phyloP scores from a whole-genome alignment of 2,329 filamentous ascomycete species.

The Alternaria triticimaculans region DNA sequence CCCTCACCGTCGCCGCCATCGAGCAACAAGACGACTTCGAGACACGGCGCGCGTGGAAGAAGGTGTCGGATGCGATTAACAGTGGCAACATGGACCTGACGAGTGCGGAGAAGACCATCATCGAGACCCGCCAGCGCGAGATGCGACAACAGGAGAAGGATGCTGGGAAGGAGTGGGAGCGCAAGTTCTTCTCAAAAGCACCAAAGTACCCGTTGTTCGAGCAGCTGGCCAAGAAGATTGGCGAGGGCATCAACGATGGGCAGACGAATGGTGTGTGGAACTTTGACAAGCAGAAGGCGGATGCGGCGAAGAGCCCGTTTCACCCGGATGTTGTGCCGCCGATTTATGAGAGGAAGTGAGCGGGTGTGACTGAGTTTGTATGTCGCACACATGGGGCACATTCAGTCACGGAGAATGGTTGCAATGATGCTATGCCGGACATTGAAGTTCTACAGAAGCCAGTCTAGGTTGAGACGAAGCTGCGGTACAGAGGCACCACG shows the following conservation, averaged over 20 bases:
- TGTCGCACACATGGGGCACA: background rate
- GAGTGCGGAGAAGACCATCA: constrained; percentile 79
- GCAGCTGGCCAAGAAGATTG: constrained; percentile 53
- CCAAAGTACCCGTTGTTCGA: constrained; percentile 53
- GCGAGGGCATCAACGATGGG: constrained; percentile 63
- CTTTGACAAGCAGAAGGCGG: constrained; percentile 64
- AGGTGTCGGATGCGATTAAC: constrained; percentile 81
- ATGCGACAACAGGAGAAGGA: constrained; percentile 75
- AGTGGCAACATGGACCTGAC: constrained; percentile 85
- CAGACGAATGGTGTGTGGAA: constrained; percentile 76
- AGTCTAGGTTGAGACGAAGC: background rate
- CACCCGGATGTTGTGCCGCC: constrained; percentile 37
- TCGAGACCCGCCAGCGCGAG: constrained; percentile 86
- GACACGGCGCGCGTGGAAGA: constrained; percentile 84
- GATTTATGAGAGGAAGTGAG: constrained; percentile 31
- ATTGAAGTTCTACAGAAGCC: too few species aligned
- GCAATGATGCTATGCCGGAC: too few species aligned
- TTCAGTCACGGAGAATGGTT: too few species aligned
- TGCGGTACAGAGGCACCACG: rapidly evolving
- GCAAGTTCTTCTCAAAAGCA: constrained; percentile 74
- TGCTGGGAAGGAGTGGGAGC: constrained; percentile 79
- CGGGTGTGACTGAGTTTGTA: background rate
- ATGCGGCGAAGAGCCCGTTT: constrained; percentile 34
- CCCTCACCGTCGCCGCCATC: constrained; percentile 73
- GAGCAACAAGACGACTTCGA: constrained; percentile 87